Evolutionary conservation across 2,329 filamentous ascomycete genomes (phyloP), one percentile per base, ranked within the genome.

Genomic region (Lasiodiplodia sp.): DNA sequence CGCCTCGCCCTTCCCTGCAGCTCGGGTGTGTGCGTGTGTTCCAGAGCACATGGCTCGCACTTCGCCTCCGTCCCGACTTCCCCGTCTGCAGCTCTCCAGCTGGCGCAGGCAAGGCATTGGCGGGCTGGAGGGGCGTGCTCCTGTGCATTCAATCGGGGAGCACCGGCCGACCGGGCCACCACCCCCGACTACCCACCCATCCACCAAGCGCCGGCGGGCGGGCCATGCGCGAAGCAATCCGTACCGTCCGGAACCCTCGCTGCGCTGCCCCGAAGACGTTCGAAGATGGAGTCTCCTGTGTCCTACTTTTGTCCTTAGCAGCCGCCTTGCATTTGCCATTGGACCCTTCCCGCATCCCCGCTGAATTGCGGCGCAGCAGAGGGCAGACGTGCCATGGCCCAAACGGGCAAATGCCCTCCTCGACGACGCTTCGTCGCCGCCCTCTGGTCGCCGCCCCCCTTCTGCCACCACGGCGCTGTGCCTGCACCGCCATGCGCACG

Each of bases 221-320:
- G 56, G 56, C 56, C 56, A 60, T n/a, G 55, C 55, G 55, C 55
- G 44, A 64, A 64, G 60, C 60, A 47, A 49, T 52, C 60, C 60
- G 60, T 64, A 38, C 40, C 47, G 60, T 52, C 60, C 60, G 60
- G 60, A 64, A 64, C 14, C 28, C 16, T 18, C 16, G 60, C 60
- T 23, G 12, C n/a, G 11, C 40, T 64, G 60, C 60, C 60, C 60
- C 60, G 60, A 64, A 25, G 60, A 64, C 60, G 60, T 64, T 64
- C 44, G 60, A 64, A 64, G 60, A 38, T 64, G 38, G 18, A 25
- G 16, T 12, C 38, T 40, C n/a, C 31, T 28, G 8, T 18, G 21
- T 23, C 31, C 37, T 47, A 12, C 37, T 56, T 31, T 56, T 11
- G 53, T 28, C 25, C 28, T 31, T 28, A 56, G 52, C 52, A 31